These are phyloP conservation scores for Trichoderma endophyticum DNA, from an alignment of 2,329 filamentous ascomycete species.

Conservation along the genomic window DNA sequence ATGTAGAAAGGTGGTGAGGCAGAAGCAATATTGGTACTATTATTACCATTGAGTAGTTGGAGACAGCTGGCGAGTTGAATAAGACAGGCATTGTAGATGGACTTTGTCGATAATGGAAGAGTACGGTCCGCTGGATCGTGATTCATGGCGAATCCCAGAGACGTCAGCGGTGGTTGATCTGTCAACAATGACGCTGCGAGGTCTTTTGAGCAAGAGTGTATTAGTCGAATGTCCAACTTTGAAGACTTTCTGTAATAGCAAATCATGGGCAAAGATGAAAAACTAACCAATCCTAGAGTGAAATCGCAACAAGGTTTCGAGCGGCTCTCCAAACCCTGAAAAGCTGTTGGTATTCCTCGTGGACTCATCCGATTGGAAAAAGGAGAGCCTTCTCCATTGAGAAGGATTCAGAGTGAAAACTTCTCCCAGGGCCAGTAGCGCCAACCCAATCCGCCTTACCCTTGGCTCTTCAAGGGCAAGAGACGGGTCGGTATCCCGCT, in stretches of 20 bases:
- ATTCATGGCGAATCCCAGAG: neutral
- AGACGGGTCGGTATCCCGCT: neutral
- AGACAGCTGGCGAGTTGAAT: conserved; percentile 19
- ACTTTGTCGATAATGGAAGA: neutral
- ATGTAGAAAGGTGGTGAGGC: neutral
- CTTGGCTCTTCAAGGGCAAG: conserved; percentile 4
- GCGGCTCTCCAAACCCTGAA: conserved; percentile 15
- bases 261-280: neutral
- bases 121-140: neutral
- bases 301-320: conserved; percentile 18
- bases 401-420: conserved; percentile 14
- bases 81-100: conserved; percentile 14
- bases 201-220: conserved; percentile 2
- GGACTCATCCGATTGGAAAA: neutral
- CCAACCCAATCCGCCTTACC: conserved; percentile 6
- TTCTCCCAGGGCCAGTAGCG: conserved; percentile 6
- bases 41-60: conserved; percentile 8
- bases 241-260: neutral
- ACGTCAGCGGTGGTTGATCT: conserved; percentile 13
- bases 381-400: conserved; percentile 15
- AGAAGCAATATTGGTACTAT: neutral
- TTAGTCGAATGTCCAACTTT: neutral
- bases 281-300: conserved; percentile 22
- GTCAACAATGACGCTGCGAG: conserved; percentile 21
- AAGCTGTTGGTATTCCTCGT: neutral